These are phyloP conservation scores for Hypomyces perniciosus DNA, from an alignment of 2,329 filamentous ascomycete species.

Conservation along the genomic window DNA sequence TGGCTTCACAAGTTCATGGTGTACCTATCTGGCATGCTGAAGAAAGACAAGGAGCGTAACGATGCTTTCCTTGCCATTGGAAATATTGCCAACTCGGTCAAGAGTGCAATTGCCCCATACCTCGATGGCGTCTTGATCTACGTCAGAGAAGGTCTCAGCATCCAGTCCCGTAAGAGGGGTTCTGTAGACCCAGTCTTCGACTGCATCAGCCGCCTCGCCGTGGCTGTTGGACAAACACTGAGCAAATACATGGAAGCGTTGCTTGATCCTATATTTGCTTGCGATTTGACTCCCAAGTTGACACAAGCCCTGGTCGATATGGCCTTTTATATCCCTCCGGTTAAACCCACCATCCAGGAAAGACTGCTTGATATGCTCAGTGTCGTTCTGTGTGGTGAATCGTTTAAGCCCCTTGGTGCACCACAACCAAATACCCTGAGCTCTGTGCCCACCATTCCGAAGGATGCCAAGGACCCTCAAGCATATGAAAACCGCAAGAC, in stretches of 20 bases:
- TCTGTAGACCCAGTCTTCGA: constrained; percentile 82
- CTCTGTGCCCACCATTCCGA: constrained; percentile 74
- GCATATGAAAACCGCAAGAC: constrained; percentile 75
- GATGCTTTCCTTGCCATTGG: constrained; percentile 94
- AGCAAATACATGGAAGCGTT: constrained; percentile 98
- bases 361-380: constrained; percentile 91
- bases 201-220: constrained; percentile 93
- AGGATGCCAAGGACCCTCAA: constrained; percentile 78
- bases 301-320: constrained; percentile 96
- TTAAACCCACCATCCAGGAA: constrained; percentile 89
- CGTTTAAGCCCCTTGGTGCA: constrained; percentile 87
- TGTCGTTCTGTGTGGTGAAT: constrained; percentile 83
- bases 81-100: constrained; percentile 92
- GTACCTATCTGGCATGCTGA: constrained; percentile 86
- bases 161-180: constrained; percentile 63
- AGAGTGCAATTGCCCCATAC: constrained; percentile 90
- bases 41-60: constrained; percentile 90
- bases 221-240: constrained; percentile 90
- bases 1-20: constrained; percentile 97
- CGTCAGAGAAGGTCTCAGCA: constrained; percentile 81
- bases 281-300: constrained; percentile 85
- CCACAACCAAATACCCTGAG: constrained; percentile 76
- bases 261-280: constrained; percentile 93
- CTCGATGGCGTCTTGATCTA: constrained; percentile 91
- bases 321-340: constrained; percentile 96